Conservation (phyloP, 2,329 filamentous ascomycete species). For the Botryosphaeria agaves region DNA sequence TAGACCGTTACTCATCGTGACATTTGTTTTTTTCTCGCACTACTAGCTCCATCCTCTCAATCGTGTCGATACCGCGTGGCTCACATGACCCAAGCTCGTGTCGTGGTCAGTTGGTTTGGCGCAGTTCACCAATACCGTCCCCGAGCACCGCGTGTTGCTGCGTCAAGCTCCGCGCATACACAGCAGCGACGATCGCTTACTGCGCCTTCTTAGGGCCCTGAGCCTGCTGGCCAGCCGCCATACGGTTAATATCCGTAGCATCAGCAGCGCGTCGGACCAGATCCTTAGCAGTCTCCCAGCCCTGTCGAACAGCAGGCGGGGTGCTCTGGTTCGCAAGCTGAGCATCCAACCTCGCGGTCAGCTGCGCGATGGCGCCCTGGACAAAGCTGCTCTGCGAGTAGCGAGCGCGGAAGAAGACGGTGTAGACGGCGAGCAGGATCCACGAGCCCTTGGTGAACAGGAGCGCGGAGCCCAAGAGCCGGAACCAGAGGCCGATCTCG, state of each 20-base stretch:
- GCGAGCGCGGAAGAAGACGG: slow-evolving; percentile 78
- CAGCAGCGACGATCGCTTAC: slow-evolving; percentile 20
- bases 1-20: too few relatives aligned
- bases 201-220: slow-evolving; percentile 48
- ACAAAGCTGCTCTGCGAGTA: slow-evolving; percentile 85
- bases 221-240: slow-evolving; percentile 35
- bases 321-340: slow-evolving; percentile 74
- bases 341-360: slow-evolving; percentile 62
- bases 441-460: slow-evolving; percentile 83
- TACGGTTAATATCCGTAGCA: slow-evolving; percentile 61
- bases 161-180: too few relatives aligned
- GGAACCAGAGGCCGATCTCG: slow-evolving; percentile 76
- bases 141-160: too few relatives aligned
- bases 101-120: too few relatives aligned
- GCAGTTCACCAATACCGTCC: too few relatives aligned
- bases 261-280: slow-evolving; percentile 57
- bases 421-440: slow-evolving; percentile 75
- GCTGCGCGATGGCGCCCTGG: slow-evolving; percentile 58
- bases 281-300: slow-evolving; percentile 67
- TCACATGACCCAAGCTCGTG: too few relatives aligned
- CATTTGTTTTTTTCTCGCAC: too few relatives aligned
- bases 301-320: slow-evolving; percentile 59
- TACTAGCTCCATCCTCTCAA: too few relatives aligned
- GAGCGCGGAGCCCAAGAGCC: slow-evolving; percentile 63
- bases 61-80: too few relatives aligned